Base-by-base conservation (phyloP, 441 rosid species). In the Sinapis alba region DNA sequence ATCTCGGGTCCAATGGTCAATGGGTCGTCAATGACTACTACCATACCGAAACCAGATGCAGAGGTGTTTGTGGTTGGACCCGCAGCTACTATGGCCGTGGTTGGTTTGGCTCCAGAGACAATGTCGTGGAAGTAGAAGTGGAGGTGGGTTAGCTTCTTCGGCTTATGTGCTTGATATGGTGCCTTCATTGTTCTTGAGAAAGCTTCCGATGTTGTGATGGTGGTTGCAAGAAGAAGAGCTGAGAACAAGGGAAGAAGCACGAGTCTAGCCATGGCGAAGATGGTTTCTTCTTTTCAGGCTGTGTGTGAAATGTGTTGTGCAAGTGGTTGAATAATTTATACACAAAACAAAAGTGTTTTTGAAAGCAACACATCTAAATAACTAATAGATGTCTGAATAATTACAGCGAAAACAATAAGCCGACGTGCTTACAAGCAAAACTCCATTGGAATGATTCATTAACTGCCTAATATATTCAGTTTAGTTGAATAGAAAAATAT, bases 81-180 rank as follows among this genome's bases (percentile, higher is more conserved):
- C 30, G 68, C 41, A 4, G 86, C 85, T 0, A 88, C 86, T 18
- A 32, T 57, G 32, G 78, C 74, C 0, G 89, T 77, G 0, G 89
- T 85, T 0, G 84, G 82, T 12, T 79, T 36, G 0, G 80, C 70
- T 6, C 86, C 87, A 12, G 80, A 43, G 0, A 85, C 26, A 34
- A 74, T 69, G 69, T 90, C 89, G 4, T 88, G 95, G 81, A 88
- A 79, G 90, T 89, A 88, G 80, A 88, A 84, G n/a, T 85, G 83
- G 71, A 89, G 57, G 11, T 69, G 84, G 53, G 87, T 81, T 56
- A 57, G 59, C 34, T 78, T 83, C 41, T 36, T 27, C 6, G 59
- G 61, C 56, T 16, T 15, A 32, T 34, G 70, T 28, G 3, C 21
- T 69, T 13, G 21, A 59, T 13, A 36, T 21, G 56, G 30, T 9